Evolutionary conservation across 2,329 filamentous ascomycete genomes (phyloP).

Genomic region (Colletotrichum lindemuthianum): DNA sequence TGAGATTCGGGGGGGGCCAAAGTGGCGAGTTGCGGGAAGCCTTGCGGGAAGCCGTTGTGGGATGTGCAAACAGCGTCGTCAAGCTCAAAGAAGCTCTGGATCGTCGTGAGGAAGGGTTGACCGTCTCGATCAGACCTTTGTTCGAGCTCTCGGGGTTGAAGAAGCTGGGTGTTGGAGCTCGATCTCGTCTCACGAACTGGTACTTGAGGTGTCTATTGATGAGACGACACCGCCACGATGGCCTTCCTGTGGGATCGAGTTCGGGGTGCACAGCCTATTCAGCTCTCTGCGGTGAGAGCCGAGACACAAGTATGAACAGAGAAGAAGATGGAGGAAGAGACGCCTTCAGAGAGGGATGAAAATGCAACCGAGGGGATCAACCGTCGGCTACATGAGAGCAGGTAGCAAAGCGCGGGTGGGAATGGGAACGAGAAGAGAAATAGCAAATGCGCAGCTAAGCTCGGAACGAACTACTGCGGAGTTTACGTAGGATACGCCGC

Average conservation of each 20-base stretch:
- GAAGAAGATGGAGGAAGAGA: not conserved
- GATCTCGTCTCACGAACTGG: slow-evolving; percentile 12
- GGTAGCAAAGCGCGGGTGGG: slow-evolving; percentile 12
- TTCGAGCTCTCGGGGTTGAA: not conserved
- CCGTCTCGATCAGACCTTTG: not conserved
- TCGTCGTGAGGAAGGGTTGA: not conserved
- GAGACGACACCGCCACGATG: slow-evolving; percentile 19
- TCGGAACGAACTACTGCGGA: too few relatives aligned
- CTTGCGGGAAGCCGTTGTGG: not conserved
- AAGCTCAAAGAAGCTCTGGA: slow-evolving; percentile 1
- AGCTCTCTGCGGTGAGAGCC: not conserved
- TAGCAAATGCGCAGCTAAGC: slow-evolving; percentile 16
- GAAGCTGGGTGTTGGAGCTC: slow-evolving; percentile 8
- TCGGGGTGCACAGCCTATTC: not conserved
- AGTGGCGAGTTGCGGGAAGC: too few relatives aligned
- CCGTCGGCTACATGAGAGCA: not conserved
- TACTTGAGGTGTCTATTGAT: slow-evolving; percentile 1
- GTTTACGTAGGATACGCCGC: slow-evolving; percentile 12
- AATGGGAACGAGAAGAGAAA: slow-evolving; percentile 28
- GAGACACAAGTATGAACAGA: slow-evolving; percentile 3
- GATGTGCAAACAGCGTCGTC: slow-evolving; percentile 2
- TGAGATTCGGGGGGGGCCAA: too few relatives aligned
- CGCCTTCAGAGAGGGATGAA: not conserved
- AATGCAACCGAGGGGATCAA: not conserved
- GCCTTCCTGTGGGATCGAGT: slow-evolving; percentile 30